Base-by-base conservation (phyloP, 306 rosid species). In the Vigna hirtella region DNA sequence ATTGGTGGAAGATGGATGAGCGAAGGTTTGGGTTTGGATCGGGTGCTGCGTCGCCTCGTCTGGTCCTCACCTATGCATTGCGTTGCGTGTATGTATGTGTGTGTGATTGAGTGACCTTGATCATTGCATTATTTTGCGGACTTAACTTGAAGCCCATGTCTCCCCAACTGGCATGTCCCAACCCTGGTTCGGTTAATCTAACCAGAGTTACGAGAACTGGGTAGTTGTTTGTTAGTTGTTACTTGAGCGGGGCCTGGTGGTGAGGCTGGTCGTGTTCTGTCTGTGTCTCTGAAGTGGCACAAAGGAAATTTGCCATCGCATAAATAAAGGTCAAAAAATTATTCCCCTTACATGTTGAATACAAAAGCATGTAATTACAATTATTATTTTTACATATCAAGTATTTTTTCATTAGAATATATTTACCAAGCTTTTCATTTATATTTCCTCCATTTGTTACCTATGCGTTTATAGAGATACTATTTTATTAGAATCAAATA, bases 141-240 rank as follows among this genome's bases (percentile, higher is more conserved):
- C 20, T 58, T 1, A 10, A 57, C 70, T 53, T 55, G 18, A 81
- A 66, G 26, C 61, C 63, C 52, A 59, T 58, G 77, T 36, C 81
- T 63, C 63, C 83, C 63, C 83, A 81, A 75, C 85, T 76, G 77
- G 80, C 62, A 85, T 5, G 49, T 69, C 5, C 8, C 0, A 63
- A 68, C 68, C 78, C 0, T 52, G 24, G 83, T 81, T 73, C 62
- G 18, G 76, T 78, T 85, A 36, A 69, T 56, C 28, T 68, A 62
- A 85, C 88, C 67, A 6, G 9, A 12, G 83, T 81, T 73, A 17
- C 13, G 1, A 53, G 1, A 18, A 18, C 0, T 2, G 79, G 15
- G 22, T 63, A 64, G 56, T 24, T 58, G 74, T 52, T 24, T 58
- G 74, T 52, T 59, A 16, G 15, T 24, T 1, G 68, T 62, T 53